Percentiles rank a stretch among this genome's conserved stretches.
These are phyloP conservation scores for Berberis thunbergii DNA, from an alignment of 164 flowering plant species.

Conservation along the genomic window DNA sequence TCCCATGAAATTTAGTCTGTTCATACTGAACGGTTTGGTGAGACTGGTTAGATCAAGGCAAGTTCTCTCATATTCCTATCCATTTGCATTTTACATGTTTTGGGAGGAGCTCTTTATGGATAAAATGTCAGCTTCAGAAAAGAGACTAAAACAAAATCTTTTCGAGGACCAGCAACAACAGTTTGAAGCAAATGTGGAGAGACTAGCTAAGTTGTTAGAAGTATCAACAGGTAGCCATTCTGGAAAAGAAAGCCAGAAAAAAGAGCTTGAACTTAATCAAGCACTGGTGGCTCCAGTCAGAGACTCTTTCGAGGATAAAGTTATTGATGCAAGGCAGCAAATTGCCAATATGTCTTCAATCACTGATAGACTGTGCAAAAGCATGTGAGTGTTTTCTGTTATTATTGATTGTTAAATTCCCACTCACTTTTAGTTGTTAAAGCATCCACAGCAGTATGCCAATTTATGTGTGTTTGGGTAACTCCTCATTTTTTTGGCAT, in stretches of 20 bases:
- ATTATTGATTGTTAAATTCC: neutral
- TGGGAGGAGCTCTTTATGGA: conserved; percentile 41
- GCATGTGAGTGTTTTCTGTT: conserved; percentile 31
- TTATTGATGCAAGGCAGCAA: conserved; percentile 34
- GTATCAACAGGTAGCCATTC: conserved; percentile 11
- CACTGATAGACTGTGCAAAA: conserved; percentile 33
- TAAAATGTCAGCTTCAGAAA: conserved; percentile 33
- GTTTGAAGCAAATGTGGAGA: conserved; percentile 45
- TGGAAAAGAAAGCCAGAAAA: too few relatives aligned
- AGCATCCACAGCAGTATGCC: too few relatives aligned
- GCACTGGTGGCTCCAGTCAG: conserved; percentile 8
- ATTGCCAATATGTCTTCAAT: conserved; percentile 33
- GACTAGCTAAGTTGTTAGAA: conserved; percentile 37
- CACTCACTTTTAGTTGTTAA: too few relatives aligned
- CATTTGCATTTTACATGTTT: conserved; percentile 63
- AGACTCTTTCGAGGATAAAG: conserved; percentile 14
- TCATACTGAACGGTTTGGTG: conserved; percentile 33
- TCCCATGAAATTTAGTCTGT: conserved; percentile 36
- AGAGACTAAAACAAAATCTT: conserved; percentile 35
- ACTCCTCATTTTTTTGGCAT: too few relatives aligned
- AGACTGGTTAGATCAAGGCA: conserved; percentile 51
- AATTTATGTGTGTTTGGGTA: too few relatives aligned
- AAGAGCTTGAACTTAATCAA: too few relatives aligned
- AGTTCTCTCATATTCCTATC: conserved; percentile 46
- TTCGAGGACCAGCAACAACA: conserved; percentile 62